Base-by-base conservation (phyloP, 2,329 filamentous ascomycete species). In the Blumeria graminis region DNA sequence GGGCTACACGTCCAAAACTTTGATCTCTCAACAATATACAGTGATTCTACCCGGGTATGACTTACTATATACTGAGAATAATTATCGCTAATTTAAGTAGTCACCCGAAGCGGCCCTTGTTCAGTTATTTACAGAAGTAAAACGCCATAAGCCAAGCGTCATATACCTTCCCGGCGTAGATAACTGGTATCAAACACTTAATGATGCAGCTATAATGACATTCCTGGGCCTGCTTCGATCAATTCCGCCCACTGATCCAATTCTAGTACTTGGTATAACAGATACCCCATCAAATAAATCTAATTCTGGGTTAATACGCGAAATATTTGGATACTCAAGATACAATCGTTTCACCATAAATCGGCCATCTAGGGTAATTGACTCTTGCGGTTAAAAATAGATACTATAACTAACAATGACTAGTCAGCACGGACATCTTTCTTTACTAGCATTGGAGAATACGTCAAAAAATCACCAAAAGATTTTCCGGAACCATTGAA, bases 1-100 rank as follows among this genome's bases (percentile, higher is more conserved):
- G 87, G 89, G 32, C 76, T 96, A 1, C 88, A 96, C 69, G 86
- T 98, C 2, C 89, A 96, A 67, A 88, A 84, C 56, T 94, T 98
- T 67, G 93, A 95, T 68, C 75, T 98, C 57, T 81, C 89, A 0
- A 92, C 84, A 14, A 74, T 98, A 57, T 74, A 94, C 58, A 86
- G 84, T 57, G 92, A 98, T 66, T 79, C 80, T 3, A 81, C 84
- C 60, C 78, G 86, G 62, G 81, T 81, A 72, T 70, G 76, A 70
- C 3, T 56, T n/a, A 16, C 34, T 2, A 35, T 28, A 11, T 36
- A 41, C 7, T n/a, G 18, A 55, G 33, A 10, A 10, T 36, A 16
- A 39, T 32, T 6, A 45, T 39, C 55, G 53, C 60, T 62, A 57
- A 61, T 38, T 35, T n/a, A 35, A 54, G 10, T 52, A 60, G 61